Evolutionary conservation across 352 stramenopile species (phyloP).

Genomic region (Globisporangium iwayamae): DNA sequence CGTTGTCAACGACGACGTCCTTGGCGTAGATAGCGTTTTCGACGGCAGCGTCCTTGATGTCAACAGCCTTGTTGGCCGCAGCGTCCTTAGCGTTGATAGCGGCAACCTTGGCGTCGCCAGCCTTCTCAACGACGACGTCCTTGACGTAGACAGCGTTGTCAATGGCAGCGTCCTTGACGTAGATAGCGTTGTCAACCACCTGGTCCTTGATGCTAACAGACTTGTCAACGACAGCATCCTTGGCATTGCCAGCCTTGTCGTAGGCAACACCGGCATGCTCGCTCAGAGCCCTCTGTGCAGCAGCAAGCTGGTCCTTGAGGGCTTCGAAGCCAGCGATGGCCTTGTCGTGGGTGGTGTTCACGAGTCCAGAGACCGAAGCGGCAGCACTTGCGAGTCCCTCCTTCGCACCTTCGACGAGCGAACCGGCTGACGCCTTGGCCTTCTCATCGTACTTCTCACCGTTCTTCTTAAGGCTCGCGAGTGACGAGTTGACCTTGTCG

Average conservation of each 20-base stretch:
- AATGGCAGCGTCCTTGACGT: background rate
- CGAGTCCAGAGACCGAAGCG: conserved; percentile 15
- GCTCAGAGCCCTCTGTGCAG: conserved; percentile 20
- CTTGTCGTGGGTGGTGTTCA: conserved; percentile 27
- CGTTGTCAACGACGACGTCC: background rate
- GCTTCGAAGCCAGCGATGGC: conserved; percentile 37
- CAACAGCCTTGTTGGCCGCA: background rate
- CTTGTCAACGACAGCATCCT: background rate
- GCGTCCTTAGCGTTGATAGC: background rate
- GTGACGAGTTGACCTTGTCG: conserved; percentile 12
- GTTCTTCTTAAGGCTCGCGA: conserved; percentile 16
- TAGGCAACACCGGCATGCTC: conserved; percentile 15
- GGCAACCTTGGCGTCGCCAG: too few species aligned
- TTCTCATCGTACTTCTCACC: conserved; percentile 18
- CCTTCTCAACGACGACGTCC: background rate
- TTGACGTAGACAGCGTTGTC: background rate
- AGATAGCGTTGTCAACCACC: background rate
- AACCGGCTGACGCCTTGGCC: conserved; percentile 14
- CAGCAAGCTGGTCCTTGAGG: conserved; percentile 30
- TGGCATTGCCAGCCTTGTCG: conserved; percentile 1
- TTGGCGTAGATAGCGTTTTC: background rate
- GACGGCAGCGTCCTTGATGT: background rate
- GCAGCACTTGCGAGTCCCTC: conserved; percentile 17
- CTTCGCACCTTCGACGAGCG: conserved; percentile 24
- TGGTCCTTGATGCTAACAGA: background rate